A percentile compares a stretch with the other conserved stretches of the same genome.
These are phyloP conservation scores for Aspergillus pseudotamarii DNA, from an alignment of 2,329 filamentous ascomycete species.

Conservation along the genomic window DNA sequence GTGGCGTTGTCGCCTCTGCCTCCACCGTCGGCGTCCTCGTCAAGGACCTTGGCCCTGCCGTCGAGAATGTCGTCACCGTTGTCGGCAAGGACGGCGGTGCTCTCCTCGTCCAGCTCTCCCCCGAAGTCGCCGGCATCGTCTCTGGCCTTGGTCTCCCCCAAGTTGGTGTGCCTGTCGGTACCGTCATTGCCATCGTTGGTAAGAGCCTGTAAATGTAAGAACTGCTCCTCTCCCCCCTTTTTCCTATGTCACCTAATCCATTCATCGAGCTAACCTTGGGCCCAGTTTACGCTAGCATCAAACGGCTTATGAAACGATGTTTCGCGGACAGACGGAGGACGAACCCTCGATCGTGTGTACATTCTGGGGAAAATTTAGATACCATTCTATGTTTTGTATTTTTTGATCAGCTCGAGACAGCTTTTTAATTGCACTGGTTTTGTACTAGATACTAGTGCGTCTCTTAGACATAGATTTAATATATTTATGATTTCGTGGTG, in stretches of 20 bases:
- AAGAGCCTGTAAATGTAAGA: background rate
- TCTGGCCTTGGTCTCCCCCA: constrained; percentile 30
- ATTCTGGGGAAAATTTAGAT: background rate
- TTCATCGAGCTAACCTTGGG: background rate
- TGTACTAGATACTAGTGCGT: background rate
- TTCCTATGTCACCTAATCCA: too few relatives aligned
- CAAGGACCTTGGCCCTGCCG: background rate
- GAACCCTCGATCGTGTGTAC: background rate
- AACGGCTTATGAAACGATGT: background rate
- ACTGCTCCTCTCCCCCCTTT: too few relatives aligned
- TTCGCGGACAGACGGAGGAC: background rate
- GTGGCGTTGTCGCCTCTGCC: constrained; percentile 25
- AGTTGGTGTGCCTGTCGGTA: constrained; percentile 22
- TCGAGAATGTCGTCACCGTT: constrained; percentile 25
- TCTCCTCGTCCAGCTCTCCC: constrained; percentile 34
- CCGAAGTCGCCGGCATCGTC: constrained; percentile 30
- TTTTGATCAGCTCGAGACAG: background rate
- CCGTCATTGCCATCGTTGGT: background rate
- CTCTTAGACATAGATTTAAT: background rate
- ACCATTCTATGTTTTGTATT: background rate
- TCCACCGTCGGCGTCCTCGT: background rate
- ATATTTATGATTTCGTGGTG: background rate
- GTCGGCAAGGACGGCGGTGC: constrained; percentile 26
- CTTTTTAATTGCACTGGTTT: background rate
- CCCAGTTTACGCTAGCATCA: background rate